phyloP scores from a whole-genome alignment of 805 yeast species.

The Ascoidea asiatica region DNA sequence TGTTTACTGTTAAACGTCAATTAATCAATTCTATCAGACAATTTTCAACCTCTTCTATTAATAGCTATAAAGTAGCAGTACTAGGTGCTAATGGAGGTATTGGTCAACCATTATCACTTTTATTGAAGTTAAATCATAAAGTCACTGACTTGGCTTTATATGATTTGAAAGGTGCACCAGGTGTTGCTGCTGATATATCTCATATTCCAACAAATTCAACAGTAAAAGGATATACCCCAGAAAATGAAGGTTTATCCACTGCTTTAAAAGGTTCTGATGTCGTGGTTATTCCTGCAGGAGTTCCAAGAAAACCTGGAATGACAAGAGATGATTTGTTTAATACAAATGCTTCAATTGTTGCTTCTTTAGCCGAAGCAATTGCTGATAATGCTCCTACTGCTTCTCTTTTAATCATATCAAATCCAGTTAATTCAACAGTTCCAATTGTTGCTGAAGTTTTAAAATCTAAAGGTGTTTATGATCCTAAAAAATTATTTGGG shows the following conservation, averaged over 20 bases:
- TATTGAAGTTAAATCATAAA: slow-evolving; percentile 58
- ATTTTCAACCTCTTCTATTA: slow-evolving; percentile 52
- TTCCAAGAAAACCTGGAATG: slow-evolving; percentile 85
- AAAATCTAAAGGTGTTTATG: slow-evolving; percentile 56
- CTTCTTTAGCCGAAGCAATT: slow-evolving; percentile 59
- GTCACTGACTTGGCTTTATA: slow-evolving; percentile 58
- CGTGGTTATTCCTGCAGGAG: slow-evolving; percentile 83
- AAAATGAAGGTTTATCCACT: slow-evolving; percentile 46
- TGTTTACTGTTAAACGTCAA: background rate
- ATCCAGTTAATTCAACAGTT: slow-evolving; percentile 77
- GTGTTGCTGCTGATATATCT: slow-evolving; percentile 70
- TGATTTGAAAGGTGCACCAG: slow-evolving; percentile 67
- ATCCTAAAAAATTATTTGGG: slow-evolving; percentile 71
- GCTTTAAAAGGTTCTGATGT: slow-evolving; percentile 76
- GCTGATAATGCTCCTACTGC: slow-evolving; percentile 60
- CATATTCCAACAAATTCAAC: slow-evolving; percentile 67
- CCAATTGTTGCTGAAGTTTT: slow-evolving; percentile 75
- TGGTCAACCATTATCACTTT: slow-evolving; percentile 56
- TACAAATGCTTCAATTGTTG: slow-evolving; percentile 72
- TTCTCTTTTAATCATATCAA: slow-evolving; percentile 52
- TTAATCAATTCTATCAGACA: slow-evolving; percentile 19
- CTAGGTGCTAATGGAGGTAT: slow-evolving; percentile 83
- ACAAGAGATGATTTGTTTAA: slow-evolving; percentile 76
- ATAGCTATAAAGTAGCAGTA: slow-evolving; percentile 68
- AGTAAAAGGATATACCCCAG: slow-evolving; percentile 52